Conservation (phyloP, 306 rosid genomes). For the Leucaena leucocephala region DNA sequence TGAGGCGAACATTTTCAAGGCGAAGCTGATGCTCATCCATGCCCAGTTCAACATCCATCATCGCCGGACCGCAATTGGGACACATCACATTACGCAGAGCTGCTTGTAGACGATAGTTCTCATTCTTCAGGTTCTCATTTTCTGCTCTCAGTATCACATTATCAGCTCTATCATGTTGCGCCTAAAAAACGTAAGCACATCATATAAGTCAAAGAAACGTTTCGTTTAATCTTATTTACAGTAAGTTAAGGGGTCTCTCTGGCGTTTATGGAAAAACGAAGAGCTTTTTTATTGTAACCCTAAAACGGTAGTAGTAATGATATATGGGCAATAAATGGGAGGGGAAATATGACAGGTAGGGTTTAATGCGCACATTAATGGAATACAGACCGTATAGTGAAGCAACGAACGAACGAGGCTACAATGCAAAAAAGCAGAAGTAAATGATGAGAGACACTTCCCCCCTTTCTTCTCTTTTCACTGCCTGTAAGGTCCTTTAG, state of each 20-base stretch:
- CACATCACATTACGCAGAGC: conserved; percentile 73
- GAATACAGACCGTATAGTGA: conserved; percentile 64
- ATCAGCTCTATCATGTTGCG: conserved; percentile 91
- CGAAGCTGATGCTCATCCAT: conserved; percentile 85
- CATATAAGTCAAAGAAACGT: too few relatives aligned
- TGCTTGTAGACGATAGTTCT: conserved; percentile 73
- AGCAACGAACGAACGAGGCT: neutral
- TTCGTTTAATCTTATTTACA: too few relatives aligned
- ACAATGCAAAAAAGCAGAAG: neutral
- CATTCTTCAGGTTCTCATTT: conserved; percentile 75
- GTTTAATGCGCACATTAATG: conserved; percentile 75
- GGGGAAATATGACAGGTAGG: conserved; percentile 69
- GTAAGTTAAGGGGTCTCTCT: too few relatives aligned
- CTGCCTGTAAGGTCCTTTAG: conserved; percentile 36
- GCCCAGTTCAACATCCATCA: conserved; percentile 69
- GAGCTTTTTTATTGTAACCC: conserved; percentile 28
- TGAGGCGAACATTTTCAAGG: conserved; percentile 79
- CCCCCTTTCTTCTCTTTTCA: too few relatives aligned
- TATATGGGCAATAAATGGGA: conserved; percentile 55
- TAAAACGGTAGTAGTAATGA: conserved; percentile 37
- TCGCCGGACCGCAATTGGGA: conserved; percentile 82
- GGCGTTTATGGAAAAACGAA: neutral
- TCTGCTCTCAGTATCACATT: conserved; percentile 81
- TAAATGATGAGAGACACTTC: conserved; percentile 10
- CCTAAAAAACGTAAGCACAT: conserved; percentile 42